Evolutionary conservation across 345 rosid genomes (phyloP), one percentile per base, ranked within the genome.

Genomic region (Combretum micranthum): DNA sequence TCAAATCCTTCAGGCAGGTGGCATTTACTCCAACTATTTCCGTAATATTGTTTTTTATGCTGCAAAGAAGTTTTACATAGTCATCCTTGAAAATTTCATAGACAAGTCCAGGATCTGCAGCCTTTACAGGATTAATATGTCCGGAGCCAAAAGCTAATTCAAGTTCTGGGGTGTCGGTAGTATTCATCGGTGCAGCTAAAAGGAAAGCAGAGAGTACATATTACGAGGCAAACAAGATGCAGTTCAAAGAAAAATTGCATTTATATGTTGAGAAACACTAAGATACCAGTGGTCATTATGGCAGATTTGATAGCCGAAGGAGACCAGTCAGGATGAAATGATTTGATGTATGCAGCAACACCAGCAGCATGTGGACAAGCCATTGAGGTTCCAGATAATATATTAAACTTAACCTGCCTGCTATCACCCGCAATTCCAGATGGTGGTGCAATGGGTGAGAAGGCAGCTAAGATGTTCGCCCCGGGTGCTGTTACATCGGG

Each of bases 241-340:
- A 25, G 26, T 25, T 25, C 26, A 25, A 25, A 5, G 2, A 7
- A 32, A 17, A 55, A 17, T 15, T 15, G 0, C 21, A 11, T 15
- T 10, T 42, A 13, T 6, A 5, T 3, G 4, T 4, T 26, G 18
- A 39, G 0, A 45, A 55, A 55, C 14, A 47, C 14, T 14, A 21
- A 47, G 13, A 1, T 69, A 80, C 88, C 82, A 2, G 84, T 83
- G n/a, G 86, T 85, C 87, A 83, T 75, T n/a, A 83, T 58, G 13
- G 88, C 80, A n/a, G 90, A 84, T 68, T 79, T 73, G 59, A 84
- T 77, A 45, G 85, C 77, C 2, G 86, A 65, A 63, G 85, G 83
- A 56, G 90, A 81, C 86, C 86, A 86, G 44, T 49, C 60, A 6
- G 84, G 81, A 60, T 80, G 81, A 52, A 68, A 63, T 5, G 80